phyloP scores from a whole-genome alignment of 2,329 filamentous ascomycete genomes.

The Paracorniculantispora psalliotae region DNA sequence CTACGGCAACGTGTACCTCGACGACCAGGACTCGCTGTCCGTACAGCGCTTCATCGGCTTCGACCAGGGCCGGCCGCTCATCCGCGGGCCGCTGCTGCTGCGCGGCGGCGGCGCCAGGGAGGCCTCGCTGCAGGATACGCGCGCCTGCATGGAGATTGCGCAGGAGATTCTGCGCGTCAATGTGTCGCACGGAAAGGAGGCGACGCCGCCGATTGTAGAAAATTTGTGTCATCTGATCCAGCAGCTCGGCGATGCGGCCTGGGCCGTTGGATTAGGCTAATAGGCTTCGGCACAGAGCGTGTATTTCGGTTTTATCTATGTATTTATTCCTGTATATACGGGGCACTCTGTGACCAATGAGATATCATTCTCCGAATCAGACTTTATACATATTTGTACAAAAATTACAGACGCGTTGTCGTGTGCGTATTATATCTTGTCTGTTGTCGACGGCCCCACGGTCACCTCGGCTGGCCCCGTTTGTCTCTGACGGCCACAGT shows the following conservation, averaged over 20 bases:
- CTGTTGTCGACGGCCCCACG: background rate
- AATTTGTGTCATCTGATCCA: constrained; percentile 61
- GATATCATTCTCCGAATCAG: too few relatives aligned
- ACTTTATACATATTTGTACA: background rate
- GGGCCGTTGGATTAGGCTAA: constrained; percentile 29
- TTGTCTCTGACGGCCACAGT: background rate
- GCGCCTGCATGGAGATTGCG: constrained; percentile 53
- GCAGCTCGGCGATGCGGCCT: constrained; percentile 51
- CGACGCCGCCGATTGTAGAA: constrained; percentile 58
- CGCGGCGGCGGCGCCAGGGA: constrained; percentile 28
- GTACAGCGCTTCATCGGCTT: constrained; percentile 54
- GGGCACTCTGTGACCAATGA: background rate
- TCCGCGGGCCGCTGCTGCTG: constrained; percentile 33
- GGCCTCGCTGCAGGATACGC: constrained; percentile 49
- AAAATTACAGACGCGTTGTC: background rate
- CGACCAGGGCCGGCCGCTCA: constrained; percentile 49
- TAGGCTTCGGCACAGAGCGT: background rate
- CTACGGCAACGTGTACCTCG: constrained; percentile 46
- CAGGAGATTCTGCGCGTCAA: constrained; percentile 53
- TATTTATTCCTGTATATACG: background rate
- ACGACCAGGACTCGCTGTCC: constrained; percentile 48
- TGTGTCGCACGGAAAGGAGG: constrained; percentile 38
- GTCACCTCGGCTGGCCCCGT: background rate
- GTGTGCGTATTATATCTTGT: background rate
- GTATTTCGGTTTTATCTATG: background rate